Conservation (phyloP, 2,329 filamentous ascomycete species). For the Bipolaris victoriae region DNA sequence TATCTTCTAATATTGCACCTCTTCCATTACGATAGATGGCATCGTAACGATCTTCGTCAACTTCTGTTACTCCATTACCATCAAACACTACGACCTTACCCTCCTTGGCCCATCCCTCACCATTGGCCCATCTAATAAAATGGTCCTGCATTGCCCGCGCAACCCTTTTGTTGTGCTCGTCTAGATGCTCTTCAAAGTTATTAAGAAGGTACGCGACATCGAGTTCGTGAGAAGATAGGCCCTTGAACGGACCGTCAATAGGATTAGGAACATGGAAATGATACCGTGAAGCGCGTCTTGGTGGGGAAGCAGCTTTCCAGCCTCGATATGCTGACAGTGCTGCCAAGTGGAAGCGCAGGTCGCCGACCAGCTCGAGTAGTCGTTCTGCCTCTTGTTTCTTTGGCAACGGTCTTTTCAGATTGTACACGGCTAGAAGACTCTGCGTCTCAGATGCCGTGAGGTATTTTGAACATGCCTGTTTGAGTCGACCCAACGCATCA, state of each 20-base stretch:
- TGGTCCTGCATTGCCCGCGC: constrained; percentile 30
- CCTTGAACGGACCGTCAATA: constrained; percentile 28
- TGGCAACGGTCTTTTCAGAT: constrained; percentile 36
- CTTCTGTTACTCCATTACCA: constrained; percentile 12
- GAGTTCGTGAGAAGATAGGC: constrained; percentile 37
- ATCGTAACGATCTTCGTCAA: constrained; percentile 34
- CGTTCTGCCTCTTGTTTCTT: constrained; percentile 29
- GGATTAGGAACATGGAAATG: constrained; percentile 42
- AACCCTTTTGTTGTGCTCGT: constrained; percentile 11
- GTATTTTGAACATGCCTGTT: constrained; percentile 20
- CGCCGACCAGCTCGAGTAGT: constrained; percentile 49
- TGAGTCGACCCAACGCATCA: constrained; percentile 17
- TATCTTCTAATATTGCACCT: constrained; percentile 28
- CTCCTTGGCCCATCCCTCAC: constrained; percentile 30
- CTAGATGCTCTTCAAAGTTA: constrained; percentile 32
- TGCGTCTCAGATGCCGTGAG: constrained; percentile 29
- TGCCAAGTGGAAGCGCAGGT: constrained; percentile 56
- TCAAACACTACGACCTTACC: constrained; percentile 33
- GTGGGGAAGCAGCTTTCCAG: constrained; percentile 25
- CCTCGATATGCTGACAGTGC: constrained; percentile 46
- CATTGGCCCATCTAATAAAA: constrained; percentile 34
- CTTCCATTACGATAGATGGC: constrained; percentile 25
- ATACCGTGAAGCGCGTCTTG: constrained; percentile 24
- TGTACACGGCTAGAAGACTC: constrained; percentile 45
- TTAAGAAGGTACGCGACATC: constrained; percentile 40